phyloP scores from a whole-genome alignment of 352 stramenopile genomes.

The Phytophthora foliorum region DNA sequence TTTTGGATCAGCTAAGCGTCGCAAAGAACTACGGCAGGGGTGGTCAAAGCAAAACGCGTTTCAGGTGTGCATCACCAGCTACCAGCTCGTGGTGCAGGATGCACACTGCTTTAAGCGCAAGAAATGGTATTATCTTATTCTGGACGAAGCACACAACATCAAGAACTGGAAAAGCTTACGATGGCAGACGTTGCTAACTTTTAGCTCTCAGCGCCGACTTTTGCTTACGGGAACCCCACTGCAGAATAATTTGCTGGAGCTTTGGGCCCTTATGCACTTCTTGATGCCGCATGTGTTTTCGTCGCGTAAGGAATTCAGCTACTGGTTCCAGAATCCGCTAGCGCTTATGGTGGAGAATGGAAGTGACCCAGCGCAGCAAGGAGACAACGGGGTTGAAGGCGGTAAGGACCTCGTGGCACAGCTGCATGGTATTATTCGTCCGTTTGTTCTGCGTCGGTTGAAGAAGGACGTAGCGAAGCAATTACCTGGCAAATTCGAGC shows the following conservation, averaged over 20 bases:
- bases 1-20: constrained; percentile 97
- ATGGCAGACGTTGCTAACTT: constrained; percentile 98
- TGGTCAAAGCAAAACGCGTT: constrained; percentile 98
- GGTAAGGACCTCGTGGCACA: constrained; percentile 88
- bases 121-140: constrained; percentile 99
- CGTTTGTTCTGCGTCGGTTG: constrained; percentile 97
- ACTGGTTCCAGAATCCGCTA: constrained; percentile 99
- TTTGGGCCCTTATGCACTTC: constrained; percentile 99
- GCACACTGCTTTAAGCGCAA: constrained; percentile 98
- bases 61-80: constrained; percentile 99
- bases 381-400: constrained; percentile 32
- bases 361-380: constrained; percentile 80
- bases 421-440: constrained; percentile 98
- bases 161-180: constrained; percentile 99
- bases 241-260: constrained; percentile 98
- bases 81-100: constrained; percentile 98
- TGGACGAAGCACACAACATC: constrained; percentile 99
- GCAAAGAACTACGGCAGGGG: constrained; percentile 91
- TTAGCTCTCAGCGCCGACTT: constrained; percentile 95
- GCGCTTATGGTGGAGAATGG: constrained; percentile 82
- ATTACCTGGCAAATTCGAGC: constrained; percentile 97
- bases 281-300: constrained; percentile 98
- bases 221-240: constrained; percentile 98
- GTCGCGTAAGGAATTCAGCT: constrained; percentile 95
- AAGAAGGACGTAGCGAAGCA: constrained; percentile 99